A percentile compares a stretch with the other conserved stretches of the same genome.
Evolutionary conservation across 2,329 filamentous ascomycete species (phyloP).

Genomic region (Basipetospora chlamydospora): DNA sequence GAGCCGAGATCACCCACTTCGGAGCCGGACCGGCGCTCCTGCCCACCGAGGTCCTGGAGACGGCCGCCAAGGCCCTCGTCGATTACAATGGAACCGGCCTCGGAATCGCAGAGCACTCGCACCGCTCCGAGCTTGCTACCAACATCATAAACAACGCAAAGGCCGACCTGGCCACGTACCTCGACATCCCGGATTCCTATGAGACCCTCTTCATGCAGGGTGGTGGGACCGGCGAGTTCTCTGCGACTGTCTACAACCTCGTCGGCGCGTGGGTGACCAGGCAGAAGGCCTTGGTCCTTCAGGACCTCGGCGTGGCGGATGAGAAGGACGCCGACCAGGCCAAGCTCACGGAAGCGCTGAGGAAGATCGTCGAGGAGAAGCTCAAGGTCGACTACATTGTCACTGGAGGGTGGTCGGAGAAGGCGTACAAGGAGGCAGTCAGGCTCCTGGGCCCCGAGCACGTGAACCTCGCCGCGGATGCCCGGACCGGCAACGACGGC

Average conservation of each 20-base stretch:
- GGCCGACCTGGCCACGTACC: constrained; percentile 53
- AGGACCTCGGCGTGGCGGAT: constrained; percentile 31
- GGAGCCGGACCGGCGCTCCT: constrained; percentile 82
- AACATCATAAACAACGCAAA: constrained; percentile 71
- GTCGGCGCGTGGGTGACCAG: constrained; percentile 68
- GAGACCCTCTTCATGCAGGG: constrained; percentile 80
- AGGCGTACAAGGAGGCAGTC: constrained; percentile 71
- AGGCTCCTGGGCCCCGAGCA: constrained; percentile 63
- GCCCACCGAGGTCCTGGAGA: constrained; percentile 67
- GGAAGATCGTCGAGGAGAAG: constrained; percentile 51
- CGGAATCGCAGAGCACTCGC: constrained; percentile 79
- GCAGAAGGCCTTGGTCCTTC: constrained; percentile 43
- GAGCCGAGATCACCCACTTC: constrained; percentile 70
- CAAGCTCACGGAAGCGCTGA: constrained; percentile 40
- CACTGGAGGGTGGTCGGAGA: constrained; percentile 77
- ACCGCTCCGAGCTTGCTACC: constrained; percentile 66
- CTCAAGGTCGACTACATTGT: constrained; percentile 80
- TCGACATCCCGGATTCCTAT: constrained; percentile 76
- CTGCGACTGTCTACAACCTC: constrained; percentile 70
- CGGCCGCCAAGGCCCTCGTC: constrained; percentile 60
- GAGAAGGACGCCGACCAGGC: constrained; percentile 37
- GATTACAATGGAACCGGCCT: constrained; percentile 75
- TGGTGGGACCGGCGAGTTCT: constrained; percentile 77
- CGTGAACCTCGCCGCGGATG: constrained; percentile 67
- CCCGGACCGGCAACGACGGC: constrained; percentile 49